Base-by-base conservation (phyloP, 225 moss, liverwort and hornwort species). In the Bryoerythrophyllum caledonicum region DNA sequence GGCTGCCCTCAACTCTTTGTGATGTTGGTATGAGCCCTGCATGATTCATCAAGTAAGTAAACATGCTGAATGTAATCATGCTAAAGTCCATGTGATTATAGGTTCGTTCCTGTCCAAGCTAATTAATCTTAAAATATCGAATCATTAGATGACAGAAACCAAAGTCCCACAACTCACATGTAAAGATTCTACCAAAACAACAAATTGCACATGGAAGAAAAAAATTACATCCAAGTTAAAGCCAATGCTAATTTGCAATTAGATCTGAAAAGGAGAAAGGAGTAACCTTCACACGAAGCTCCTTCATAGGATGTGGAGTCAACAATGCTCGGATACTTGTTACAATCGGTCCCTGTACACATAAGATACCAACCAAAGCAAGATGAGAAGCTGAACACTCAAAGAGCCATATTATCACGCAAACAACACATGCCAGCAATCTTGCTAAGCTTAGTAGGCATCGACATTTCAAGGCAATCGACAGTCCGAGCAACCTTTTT, bases 301-400 rank as follows among this genome's bases (percentile, higher is more conserved):
- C 99, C 81, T 99, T 99, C 99, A 99, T 99, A 63, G 99, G 99
- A 79, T 99, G 99, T 58, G 99, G 99, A 68, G 99, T 99, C 84
- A 99, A 76, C 69, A 99, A 79, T 34, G 95, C 92, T 79, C 95
- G 85, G 68, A 99, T 95, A 71, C 66, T 84, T 49, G 99, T 95
- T 46, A 93, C 90, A 76, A 99, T 95, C 48, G 99, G 95, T 70
- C 93, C 99, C 95, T 97, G 84, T 49, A 70, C 61, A 78, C 51
- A 63, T 27, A 63, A 35, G 53, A 70, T 68, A 70, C 55, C 68
- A 80, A 26, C 55, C 14, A 24, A 16, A 78, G 60, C 32, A 46
- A 79, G 55, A 73, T 81, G 55, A 78, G 73, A 67, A 37, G 37
- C 58, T 25, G 2, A 76, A 28, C 8, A 41, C 71, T 26, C 24